These are phyloP conservation scores for Saussurea involucrata DNA, from an alignment of 129 eudicot genomes.

Conservation along the genomic window DNA sequence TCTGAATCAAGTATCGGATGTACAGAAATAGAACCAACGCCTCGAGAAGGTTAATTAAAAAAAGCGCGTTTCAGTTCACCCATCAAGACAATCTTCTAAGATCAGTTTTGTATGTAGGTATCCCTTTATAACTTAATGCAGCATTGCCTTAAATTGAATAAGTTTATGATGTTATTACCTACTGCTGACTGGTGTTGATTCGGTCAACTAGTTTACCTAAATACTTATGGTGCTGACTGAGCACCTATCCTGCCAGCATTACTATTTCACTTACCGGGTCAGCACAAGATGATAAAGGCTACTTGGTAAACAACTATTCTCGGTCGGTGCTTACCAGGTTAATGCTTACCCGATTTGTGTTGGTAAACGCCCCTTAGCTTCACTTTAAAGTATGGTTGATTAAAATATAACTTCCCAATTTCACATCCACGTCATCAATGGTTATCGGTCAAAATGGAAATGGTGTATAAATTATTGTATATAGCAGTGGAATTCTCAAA, in stretches of 20 bases:
- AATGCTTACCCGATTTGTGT: not conserved
- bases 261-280: not conserved
- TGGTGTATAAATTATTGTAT: not conserved
- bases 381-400: not conserved
- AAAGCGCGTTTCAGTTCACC: not conserved
- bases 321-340: not conserved
- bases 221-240: too few species aligned
- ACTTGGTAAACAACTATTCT: not conserved
- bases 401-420: not conserved
- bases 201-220: too few species aligned
- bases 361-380: not conserved
- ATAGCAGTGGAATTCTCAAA: not conserved
- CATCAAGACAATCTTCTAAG: not conserved
- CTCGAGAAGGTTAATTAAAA: not conserved
- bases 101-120: not conserved
- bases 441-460: not conserved
- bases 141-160: not conserved
- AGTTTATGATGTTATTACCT: not conserved
- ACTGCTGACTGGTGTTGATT: not conserved
- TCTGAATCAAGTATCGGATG: not conserved
- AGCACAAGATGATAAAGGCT: not conserved
- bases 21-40: conserved; percentile 18
- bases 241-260: not conserved
- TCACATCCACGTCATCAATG: not conserved
- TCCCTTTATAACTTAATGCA: not conserved